Evolutionary conservation across 2,329 filamentous ascomycete genomes (phyloP).

Genomic region (Coniochaeta sp.): DNA sequence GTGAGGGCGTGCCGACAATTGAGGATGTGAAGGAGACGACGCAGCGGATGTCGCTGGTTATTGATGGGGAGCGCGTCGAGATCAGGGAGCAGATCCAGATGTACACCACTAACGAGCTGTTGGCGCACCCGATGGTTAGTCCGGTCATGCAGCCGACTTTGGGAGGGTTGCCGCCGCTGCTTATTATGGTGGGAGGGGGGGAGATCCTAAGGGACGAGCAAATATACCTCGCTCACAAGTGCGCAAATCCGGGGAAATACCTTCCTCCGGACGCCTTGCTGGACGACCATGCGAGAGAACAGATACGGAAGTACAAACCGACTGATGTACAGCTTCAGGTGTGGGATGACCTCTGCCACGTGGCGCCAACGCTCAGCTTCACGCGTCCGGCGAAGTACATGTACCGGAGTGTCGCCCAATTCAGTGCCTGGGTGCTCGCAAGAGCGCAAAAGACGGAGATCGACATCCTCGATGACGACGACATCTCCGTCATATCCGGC

Average conservation of each 20-base stretch:
- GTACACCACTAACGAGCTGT: constrained; percentile 74
- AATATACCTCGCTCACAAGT: constrained; percentile 91
- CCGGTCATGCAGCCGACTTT: constrained; percentile 82
- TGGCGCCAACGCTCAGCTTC: constrained; percentile 87
- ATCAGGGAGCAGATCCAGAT: constrained; percentile 91
- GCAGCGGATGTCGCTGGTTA: constrained; percentile 50
- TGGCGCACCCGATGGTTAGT: constrained; percentile 84
- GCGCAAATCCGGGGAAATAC: constrained; percentile 74
- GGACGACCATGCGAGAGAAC: constrained; percentile 52
- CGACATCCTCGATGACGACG: constrained; percentile 73
- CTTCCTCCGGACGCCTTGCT: constrained; percentile 59
- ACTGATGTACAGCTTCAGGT: constrained; percentile 93
- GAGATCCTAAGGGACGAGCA: constrained; percentile 91
- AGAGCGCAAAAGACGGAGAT: constrained; percentile 73
- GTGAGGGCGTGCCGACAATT: constrained; percentile 11
- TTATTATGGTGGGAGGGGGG: constrained; percentile 81
- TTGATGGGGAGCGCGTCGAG: constrained; percentile 64
- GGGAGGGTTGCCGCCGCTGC: constrained; percentile 79
- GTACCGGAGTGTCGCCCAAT: constrained; percentile 88
- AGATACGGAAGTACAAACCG: constrained; percentile 62
- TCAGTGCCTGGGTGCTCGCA: constrained; percentile 85
- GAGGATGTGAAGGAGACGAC: constrained; percentile 15
- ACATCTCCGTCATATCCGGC: constrained; percentile 65
- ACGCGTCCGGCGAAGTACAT: constrained; percentile 94
- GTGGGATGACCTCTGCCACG: constrained; percentile 93